Percentiles rank a stretch among this genome's conserved stretches.
phyloP scores from a whole-genome alignment of 805 yeast genomes.

The Metschnikowia cerradonensis region DNA sequence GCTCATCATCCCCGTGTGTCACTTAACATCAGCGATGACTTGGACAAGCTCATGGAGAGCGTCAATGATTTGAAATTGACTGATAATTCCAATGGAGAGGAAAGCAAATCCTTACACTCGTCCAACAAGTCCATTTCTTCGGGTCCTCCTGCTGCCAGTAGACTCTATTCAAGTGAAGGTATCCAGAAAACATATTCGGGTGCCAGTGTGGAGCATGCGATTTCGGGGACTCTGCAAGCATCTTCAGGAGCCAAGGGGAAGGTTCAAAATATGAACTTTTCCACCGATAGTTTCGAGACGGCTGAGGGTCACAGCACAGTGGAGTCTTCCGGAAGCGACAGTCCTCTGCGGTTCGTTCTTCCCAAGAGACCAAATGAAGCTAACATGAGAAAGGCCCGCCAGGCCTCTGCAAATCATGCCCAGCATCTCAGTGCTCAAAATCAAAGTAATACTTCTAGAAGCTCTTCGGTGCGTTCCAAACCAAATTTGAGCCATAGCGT shows the following conservation, averaged over 20 bases:
- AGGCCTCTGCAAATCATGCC: constrained; percentile 11
- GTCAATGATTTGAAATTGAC: constrained; percentile 18
- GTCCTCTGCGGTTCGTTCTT: constrained; percentile 5
- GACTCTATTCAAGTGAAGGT: background rate
- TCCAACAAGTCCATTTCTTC: background rate
- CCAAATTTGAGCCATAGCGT: background rate
- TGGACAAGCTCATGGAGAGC: constrained; percentile 36
- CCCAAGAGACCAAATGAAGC: constrained; percentile 17
- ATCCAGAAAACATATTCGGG: background rate
- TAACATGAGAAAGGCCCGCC: constrained; percentile 14
- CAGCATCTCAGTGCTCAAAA: background rate
- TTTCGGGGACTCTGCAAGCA: background rate
- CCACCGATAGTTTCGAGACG: constrained; percentile 15
- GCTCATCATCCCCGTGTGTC: constrained; percentile 18
- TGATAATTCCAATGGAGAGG: background rate
- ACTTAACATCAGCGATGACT: constrained; percentile 31
- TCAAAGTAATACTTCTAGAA: background rate
- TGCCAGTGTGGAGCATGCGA: background rate
- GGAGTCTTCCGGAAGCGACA: background rate
- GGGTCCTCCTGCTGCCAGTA: background rate
- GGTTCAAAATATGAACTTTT: background rate
- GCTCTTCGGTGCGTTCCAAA: background rate
- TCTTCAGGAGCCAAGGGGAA: background rate
- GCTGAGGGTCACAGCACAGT: constrained; percentile 8
- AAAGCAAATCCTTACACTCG: background rate